Evolutionary conservation across 768 basidiomycete species (phyloP).

Genomic region (Boletus barrowsii): DNA sequence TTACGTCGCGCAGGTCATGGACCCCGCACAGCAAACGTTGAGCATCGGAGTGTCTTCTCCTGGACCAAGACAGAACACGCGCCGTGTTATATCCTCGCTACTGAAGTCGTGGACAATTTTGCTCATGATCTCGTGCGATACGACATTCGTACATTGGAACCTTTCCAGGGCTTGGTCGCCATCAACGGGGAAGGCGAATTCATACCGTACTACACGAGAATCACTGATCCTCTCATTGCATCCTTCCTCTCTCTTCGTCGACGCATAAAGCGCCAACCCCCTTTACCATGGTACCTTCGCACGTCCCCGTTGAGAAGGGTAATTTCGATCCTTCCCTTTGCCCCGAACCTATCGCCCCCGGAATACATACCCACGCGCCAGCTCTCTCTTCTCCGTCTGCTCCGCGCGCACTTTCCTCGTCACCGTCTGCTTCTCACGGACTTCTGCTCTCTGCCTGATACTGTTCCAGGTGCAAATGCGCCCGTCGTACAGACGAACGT

Average conservation of each 20-base stretch:
- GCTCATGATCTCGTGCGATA: slow-evolving; percentile 95
- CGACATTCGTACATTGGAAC: slow-evolving; percentile 71
- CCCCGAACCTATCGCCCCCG: slow-evolving; percentile 80
- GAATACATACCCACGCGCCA: slow-evolving; percentile 95
- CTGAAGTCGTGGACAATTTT: slow-evolving; percentile 99
- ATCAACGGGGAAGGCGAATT: slow-evolving; percentile 82
- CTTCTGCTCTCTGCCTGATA: slow-evolving; percentile 84
- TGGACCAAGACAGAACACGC: slow-evolving; percentile 75
- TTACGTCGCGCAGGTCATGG: slow-evolving; percentile 43
- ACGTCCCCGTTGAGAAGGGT: slow-evolving; percentile 58
- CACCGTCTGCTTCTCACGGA: slow-evolving; percentile 95
- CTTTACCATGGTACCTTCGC: slow-evolving; percentile 53
- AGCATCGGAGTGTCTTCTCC: slow-evolving; percentile 80
- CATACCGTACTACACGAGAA: slow-evolving; percentile 73
- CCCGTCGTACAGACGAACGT: slow-evolving; percentile 97
- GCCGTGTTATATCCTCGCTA: slow-evolving; percentile 89
- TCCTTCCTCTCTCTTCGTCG: slow-evolving; percentile 72
- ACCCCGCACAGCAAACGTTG: slow-evolving; percentile 53
- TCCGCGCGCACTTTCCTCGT: slow-evolving; percentile 81
- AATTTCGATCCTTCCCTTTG: slow-evolving; percentile 77
- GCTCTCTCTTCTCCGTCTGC: slow-evolving; percentile 75
- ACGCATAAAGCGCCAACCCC: slow-evolving; percentile 54
- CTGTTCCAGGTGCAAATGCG: slow-evolving; percentile 62
- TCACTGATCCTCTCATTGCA: slow-evolving; percentile 80
- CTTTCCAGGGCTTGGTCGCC: slow-evolving; percentile 80